Percentiles rank a stretch among this genome's conserved stretches.
Conservation (phyloP, 2,329 filamentous ascomycete species). For the Fusarium sambucinum region DNA sequence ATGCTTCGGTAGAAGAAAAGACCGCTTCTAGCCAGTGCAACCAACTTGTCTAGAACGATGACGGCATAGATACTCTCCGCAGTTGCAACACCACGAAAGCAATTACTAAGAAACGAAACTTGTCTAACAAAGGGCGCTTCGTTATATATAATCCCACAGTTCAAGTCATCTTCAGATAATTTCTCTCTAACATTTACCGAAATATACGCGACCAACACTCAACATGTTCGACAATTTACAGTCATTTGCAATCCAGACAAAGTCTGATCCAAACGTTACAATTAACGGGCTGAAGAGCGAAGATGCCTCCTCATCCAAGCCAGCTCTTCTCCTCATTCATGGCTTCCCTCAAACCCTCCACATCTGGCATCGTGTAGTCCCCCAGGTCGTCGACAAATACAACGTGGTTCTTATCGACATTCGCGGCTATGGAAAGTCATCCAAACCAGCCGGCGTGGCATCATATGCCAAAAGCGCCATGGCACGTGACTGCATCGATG, state of each 20-base stretch:
- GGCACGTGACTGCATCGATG: constrained; percentile 60
- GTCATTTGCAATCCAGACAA: constrained; percentile 55
- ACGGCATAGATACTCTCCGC: constrained; percentile 21
- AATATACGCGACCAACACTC: not conserved
- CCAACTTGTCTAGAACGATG: not conserved
- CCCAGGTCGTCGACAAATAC: constrained; percentile 55
- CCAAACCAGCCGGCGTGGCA: constrained; percentile 55
- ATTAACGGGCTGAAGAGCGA: constrained; percentile 59
- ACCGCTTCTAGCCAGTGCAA: not conserved
- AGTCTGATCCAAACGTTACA: constrained; percentile 53
- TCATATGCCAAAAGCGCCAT: constrained; percentile 63
- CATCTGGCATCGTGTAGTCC: constrained; percentile 64
- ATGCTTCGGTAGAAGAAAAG: not conserved
- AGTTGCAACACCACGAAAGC: constrained; percentile 9
- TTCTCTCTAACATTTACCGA: rapidly evolving
- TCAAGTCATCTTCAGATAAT: rapidly evolving
- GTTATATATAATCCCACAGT: not conserved
- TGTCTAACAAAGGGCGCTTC: constrained; percentile 28
- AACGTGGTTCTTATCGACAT: constrained; percentile 62
- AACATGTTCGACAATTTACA: constrained; percentile 57
- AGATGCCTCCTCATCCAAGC: constrained; percentile 48
- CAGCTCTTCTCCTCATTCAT: constrained; percentile 62
- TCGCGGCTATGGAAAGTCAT: constrained; percentile 64
- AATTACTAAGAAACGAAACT: constrained; percentile 5
- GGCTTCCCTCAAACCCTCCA: constrained; percentile 65